Conservation (phyloP, 176 grass and related monocot species). For the Poa annua region DNA sequence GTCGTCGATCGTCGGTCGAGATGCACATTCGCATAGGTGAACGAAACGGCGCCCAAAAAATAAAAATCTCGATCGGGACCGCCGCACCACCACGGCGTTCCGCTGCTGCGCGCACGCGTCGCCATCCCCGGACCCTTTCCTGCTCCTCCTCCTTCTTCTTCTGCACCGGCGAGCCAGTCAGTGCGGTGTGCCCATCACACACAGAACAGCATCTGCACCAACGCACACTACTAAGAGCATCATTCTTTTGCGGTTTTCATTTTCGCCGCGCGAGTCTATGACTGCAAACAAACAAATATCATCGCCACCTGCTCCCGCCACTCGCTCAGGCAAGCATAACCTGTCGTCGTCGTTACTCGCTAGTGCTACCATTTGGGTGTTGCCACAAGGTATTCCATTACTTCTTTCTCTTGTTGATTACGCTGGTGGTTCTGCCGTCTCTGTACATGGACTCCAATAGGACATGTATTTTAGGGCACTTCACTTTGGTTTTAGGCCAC, state of each 20-base stretch:
- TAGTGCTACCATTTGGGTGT: not conserved
- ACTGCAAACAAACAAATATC: conserved; percentile 13
- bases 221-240: not conserved
- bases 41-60: not conserved
- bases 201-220: conserved; percentile 1
- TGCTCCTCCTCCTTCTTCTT: not conserved
- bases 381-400: not conserved
- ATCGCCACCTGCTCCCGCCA: not conserved
- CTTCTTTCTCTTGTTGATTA: not conserved
- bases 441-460: too few species aligned
- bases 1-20: not conserved
- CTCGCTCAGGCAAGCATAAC: not conserved
- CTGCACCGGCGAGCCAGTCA: not conserved
- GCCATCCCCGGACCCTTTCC: not conserved
- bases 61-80: not conserved
- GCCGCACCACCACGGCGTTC: conserved; percentile 32
- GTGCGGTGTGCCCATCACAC: not conserved
- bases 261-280: not conserved
- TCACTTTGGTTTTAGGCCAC: too few species aligned
- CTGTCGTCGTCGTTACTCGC: not conserved
- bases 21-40: not conserved
- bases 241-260: too few species aligned
- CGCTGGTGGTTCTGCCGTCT: not conserved
- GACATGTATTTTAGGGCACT: too few species aligned
- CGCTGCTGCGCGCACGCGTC: conserved; percentile 27